Evolutionary conservation across 106 monocot species (phyloP), one percentile per base, ranked within the genome.

Genomic region (Triglochin maritima): DNA sequence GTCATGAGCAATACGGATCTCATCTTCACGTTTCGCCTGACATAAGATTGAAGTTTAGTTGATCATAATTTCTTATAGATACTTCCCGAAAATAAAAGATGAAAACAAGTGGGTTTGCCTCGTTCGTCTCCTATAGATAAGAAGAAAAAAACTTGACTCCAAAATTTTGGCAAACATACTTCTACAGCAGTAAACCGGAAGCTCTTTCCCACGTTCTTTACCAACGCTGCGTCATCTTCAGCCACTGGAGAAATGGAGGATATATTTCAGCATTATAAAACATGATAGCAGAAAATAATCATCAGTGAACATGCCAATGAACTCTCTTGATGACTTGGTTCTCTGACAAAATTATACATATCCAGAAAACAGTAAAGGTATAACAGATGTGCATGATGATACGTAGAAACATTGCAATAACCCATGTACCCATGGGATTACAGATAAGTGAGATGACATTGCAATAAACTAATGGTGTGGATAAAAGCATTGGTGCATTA

Each of bases 151-250:
- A 29, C 0, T 29, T 29, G 29, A 29, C 29, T 29, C 29, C 29
- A 29, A 29, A 29, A 29, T 29, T 29, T 29, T 29, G 14, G 48
- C 13, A 9, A 2, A 60, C 14, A 47, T 73, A 94, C 94, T 81
- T 96, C 78, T 3, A 90, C 86, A 46, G 96, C 96, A 72, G 96
- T 72, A 66, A 81, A 86, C 11, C 88, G 79, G 62, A 96, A 96
- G 57, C 82, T 91, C 67, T 78, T 79, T 2, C 91, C 91, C 47
- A 91, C 88, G 56, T 77, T 58, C 73, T 90, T 95, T 54, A 88
- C 82, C 42, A 91, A 59, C 6, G 73, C 69, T 44, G 78, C 77
- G 59, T 96, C 95, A 79, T 96, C 96, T 65, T 88, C 88, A 61
- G 88, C 88, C 62, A 72, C 96, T 94, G 75, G 12, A 69, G 41